Base-by-base conservation (phyloP, 345 rosid genomes). In the Tarenaya hassleriana region DNA sequence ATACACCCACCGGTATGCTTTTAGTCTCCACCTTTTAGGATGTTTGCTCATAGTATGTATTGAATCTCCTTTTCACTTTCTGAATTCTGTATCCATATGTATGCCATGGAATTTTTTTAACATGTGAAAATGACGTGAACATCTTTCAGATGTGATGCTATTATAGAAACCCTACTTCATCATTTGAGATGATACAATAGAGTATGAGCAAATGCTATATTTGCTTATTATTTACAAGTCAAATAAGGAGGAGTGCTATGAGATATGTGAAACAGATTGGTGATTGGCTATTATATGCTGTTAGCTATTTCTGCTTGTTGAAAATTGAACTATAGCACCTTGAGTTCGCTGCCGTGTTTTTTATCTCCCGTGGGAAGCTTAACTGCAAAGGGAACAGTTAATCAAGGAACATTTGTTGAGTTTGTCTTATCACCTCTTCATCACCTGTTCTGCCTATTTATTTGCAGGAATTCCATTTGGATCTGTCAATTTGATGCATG, bases 401-500 rank as follows among this genome's bases (percentile, higher is more conserved):
- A 13, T 58, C 8, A 13, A 24, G 3, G 5, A 2, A 24, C 29
- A 24, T 24, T 24, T 24, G 5, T 24, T 24, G 29, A 5, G 29
- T 5, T 24, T 24, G n/a, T 35, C 13, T 35, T 10, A 35, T 35
- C 56, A 21, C 38, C 2, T 50, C 12, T 41, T 58, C 37, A 65
- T 51, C 19, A 44, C 47, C 7, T 24, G 42, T 52, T 45, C 39
- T 48, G 60, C 40, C 51, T 55, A 48, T 66, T 12, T 40, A 46
- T 1, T 65, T 76, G 64, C 75, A 92, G 96, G 98, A 69, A 88
- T 92, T 59, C 98, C 95, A 55, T 92, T 75, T 68, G 97, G 98
- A 67, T 92, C 97, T 49, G 96, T 88, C 49, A 92, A 92, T 76
- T 73, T 92, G 41, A 56, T 79, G 80, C 60, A 81, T 35, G 98